Evolutionary conservation across 2,329 filamentous ascomycete species (phyloP).

Genomic region (Nannizziopsis arthrosporioides): DNA sequence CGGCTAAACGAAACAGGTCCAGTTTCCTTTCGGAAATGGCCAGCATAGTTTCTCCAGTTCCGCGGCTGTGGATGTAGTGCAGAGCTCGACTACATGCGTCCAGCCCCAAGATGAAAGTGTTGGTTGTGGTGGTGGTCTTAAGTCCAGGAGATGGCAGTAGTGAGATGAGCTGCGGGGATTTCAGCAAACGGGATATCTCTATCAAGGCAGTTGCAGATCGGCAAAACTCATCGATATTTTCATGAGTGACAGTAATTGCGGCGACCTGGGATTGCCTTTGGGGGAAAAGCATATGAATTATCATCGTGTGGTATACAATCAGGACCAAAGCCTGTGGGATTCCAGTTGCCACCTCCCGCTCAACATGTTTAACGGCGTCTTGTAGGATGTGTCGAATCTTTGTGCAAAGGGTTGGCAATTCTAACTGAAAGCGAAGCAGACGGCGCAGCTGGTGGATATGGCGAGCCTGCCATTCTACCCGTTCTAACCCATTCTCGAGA

Average conservation of each 20-base stretch:
- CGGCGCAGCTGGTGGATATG: slow-evolving; percentile 11
- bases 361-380: slow-evolving; percentile 9
- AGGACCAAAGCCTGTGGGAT: slow-evolving; percentile 8
- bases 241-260: slow-evolving; percentile 8
- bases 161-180: slow-evolving; percentile 1
- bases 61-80: slow-evolving; percentile 9
- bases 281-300: slow-evolving; percentile 11
- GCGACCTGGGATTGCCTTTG: slow-evolving; percentile 6
- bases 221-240: slow-evolving; percentile 10
- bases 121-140: slow-evolving; percentile 3
- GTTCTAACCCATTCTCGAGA: slow-evolving; percentile 5
- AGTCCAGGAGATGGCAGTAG: slow-evolving; percentile 9
- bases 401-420: slow-evolving; percentile 7
- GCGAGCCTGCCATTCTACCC: slow-evolving; percentile 10
- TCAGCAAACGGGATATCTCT: slow-evolving; percentile 6
- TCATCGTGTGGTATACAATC: slow-evolving; percentile 11
- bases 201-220: slow-evolving; percentile 10
- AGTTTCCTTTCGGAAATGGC: slow-evolving; percentile 3
- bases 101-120: slow-evolving; percentile 8
- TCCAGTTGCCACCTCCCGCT: slow-evolving; percentile 6
- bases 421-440: slow-evolving; percentile 9
- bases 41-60: slow-evolving; percentile 3
- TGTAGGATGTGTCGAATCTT: slow-evolving; percentile 9
- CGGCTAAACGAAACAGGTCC: slow-evolving; percentile 2
- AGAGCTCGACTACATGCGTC: slow-evolving; percentile 11